phyloP scores from a whole-genome alignment of 768 basidiomycete genomes.

The Tulasnella sp. region DNA sequence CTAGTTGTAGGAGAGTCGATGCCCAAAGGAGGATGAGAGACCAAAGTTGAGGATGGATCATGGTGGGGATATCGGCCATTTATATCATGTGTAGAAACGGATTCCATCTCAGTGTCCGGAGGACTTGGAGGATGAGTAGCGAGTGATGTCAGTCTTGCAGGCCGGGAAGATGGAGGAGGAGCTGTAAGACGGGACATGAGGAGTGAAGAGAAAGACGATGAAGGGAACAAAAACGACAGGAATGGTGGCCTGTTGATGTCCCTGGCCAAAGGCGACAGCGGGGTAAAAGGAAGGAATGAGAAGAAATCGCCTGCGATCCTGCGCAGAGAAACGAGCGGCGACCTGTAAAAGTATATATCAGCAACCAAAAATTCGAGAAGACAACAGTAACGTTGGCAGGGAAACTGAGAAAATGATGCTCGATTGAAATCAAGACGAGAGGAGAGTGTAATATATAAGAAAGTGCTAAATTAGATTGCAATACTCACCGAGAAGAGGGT shows the following conservation, averaged over 20 bases:
- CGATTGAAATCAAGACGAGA: no score
- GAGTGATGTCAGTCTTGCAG: not conserved
- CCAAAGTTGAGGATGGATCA: conserved; percentile 5
- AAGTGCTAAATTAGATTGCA: no score
- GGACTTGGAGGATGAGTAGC: conserved; percentile 5
- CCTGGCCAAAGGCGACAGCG: not conserved
- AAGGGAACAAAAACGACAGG: conserved; percentile 1
- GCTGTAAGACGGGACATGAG: not conserved
- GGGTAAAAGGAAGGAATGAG: not conserved
- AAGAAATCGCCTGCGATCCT: not conserved
- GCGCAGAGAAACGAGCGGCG: no score
- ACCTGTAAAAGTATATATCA: no score
- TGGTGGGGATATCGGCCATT: not conserved
- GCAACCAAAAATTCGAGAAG: no score
- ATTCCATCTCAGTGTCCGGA: conserved; percentile 7
- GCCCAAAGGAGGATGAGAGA: not conserved
- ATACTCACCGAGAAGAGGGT: no score
- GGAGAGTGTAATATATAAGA: no score
- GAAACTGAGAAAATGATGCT: no score
- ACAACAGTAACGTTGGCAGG: no score
- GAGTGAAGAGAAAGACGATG: conserved; percentile 2
- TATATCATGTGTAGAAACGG: not conserved
- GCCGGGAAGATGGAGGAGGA: not conserved
- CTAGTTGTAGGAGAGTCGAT: conserved; percentile 25
- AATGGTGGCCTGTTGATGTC: not conserved